Base-by-base conservation (phyloP, 176 grass and related monocot species). In the Oryza meridionalis region DNA sequence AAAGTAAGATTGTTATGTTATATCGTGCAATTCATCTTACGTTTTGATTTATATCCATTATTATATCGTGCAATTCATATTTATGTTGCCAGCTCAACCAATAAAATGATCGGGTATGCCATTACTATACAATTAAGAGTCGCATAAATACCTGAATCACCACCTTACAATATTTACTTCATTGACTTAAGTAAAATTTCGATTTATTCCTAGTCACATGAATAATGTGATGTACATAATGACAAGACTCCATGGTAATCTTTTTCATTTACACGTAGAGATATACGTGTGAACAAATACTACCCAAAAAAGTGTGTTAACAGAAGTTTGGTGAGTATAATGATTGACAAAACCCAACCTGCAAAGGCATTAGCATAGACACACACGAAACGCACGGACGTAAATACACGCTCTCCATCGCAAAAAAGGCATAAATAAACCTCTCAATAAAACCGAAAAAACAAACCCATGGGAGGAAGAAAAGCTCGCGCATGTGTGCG, bases 361-460 rank as follows among this genome's bases (percentile, higher is more conserved):
- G 1, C 21, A 21, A 19, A 27, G 13, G 2, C 2, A 10, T 44
- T 67, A 24, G 16, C 11, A 13, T 4, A 26, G 2, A 55, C 13
- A 42, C 9, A 43, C 9, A 72, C 1, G 21, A 9, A 79, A 66
- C 17, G 25, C 45, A 0, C 19, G 0, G 35, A 80, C 10, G 21
- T 24, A 72, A 73, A 66, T 50, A 5, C 37, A 49, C 25, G 12
- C n/a, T 10, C 19, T 1, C 24, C 25, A 24, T 25, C 21, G 12
- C 1, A 69, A 5, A 47, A 75, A 8, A 47, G 40, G 62, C 67
- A 37, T 6, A 37, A 37, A 55, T 79, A 79, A 83, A 75, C 84
- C 44, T 51, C 63, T 16, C 35, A 79, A 40, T 1, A 83, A 90
- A 29, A 67, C 75, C 29, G 83, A 86, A 86, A 86, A 86, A 90